Conservation (phyloP, 1,284 basidiomycete genomes). For the Afroboletus lepidellus region DNA sequence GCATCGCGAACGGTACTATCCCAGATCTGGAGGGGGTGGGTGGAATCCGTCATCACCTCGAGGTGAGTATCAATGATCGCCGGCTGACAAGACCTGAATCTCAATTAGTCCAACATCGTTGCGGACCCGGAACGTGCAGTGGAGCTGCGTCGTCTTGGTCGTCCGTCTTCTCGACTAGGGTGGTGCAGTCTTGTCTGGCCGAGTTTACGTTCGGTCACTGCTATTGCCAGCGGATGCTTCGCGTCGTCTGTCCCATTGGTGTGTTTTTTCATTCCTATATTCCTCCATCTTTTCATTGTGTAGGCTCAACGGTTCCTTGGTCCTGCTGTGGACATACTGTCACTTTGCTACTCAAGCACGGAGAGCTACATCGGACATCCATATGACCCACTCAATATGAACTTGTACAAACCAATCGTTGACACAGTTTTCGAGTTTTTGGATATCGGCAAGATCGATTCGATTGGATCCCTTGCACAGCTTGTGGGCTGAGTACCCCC, state of each 20-base stretch:
- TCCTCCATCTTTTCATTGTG: no score
- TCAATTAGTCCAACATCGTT: constrained; percentile 7
- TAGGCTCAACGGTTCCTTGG: constrained; percentile 18
- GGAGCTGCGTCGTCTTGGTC: constrained; percentile 12
- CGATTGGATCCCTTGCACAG: neutral
- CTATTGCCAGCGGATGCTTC: constrained; percentile 11
- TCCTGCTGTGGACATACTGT: constrained; percentile 2
- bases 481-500: neutral
- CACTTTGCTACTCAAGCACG: constrained; percentile 8
- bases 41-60: neutral
- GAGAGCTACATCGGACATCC: constrained; percentile 9
- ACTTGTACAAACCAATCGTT: constrained; percentile 7
- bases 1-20: constrained; percentile 10
- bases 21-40: neutral
- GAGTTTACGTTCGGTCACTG: constrained; percentile 8
- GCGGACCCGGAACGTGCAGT: constrained; percentile 21
- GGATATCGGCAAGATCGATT: constrained; percentile 8
- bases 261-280: neutral
- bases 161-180: constrained; percentile 7
- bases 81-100: neutral
- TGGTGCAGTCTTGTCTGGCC: constrained; percentile 21
- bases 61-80: constrained; percentile 5
- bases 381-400: constrained; percentile 9
- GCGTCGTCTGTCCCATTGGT: constrained; percentile 12
- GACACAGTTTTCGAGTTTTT: constrained; percentile 18